A percentile compares a stretch with the other conserved stretches of the same genome.
phyloP scores from a whole-genome alignment of 2,329 filamentous ascomycete species.

The Xylaria polymorpha region DNA sequence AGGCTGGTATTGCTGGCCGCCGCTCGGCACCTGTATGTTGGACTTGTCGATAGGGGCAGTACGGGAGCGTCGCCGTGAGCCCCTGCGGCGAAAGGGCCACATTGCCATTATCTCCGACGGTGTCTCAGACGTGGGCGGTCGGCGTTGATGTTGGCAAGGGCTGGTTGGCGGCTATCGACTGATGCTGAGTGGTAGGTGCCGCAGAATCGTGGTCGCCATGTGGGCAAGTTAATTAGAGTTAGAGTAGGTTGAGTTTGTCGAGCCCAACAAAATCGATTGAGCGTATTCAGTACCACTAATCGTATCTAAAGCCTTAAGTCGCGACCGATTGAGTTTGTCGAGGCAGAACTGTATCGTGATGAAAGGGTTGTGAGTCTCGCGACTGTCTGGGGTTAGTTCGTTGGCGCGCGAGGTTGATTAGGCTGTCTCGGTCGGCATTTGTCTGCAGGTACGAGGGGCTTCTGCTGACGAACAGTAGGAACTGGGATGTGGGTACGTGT shows the following conservation, averaged over 20 bases:
- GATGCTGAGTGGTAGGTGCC: slow-evolving; percentile 44
- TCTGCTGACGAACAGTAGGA: slow-evolving; percentile 13
- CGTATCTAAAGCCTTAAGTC: background rate
- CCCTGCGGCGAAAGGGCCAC: slow-evolving; percentile 85
- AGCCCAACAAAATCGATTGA: slow-evolving; percentile 29
- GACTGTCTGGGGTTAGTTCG: slow-evolving; percentile 32
- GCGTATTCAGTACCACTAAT: slow-evolving; percentile 23
- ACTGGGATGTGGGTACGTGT: slow-evolving; percentile 34
- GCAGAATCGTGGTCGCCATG: slow-evolving; percentile 50
- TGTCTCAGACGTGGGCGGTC: slow-evolving; percentile 21
- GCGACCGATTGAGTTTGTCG: background rate
- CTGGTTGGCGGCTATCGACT: slow-evolving; percentile 44
- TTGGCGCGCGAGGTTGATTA: slow-evolving; percentile 40
- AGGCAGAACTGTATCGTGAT: slow-evolving; percentile 8
- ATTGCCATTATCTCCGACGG: slow-evolving; percentile 70
- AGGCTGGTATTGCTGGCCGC: slow-evolving; percentile 38
- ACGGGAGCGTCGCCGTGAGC: slow-evolving; percentile 70
- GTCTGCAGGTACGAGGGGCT: slow-evolving; percentile 16
- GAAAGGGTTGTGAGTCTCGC: slow-evolving; percentile 35
- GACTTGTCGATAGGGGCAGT: slow-evolving; percentile 43
- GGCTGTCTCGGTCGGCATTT: slow-evolving; percentile 39
- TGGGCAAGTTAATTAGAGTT: slow-evolving; percentile 43
- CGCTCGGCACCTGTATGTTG: slow-evolving; percentile 37
- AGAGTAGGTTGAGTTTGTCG: slow-evolving; percentile 29
- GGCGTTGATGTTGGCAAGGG: slow-evolving; percentile 40